Evolutionary conservation across 805 yeast species (phyloP).

Genomic region (Spathaspora gorwiae): DNA sequence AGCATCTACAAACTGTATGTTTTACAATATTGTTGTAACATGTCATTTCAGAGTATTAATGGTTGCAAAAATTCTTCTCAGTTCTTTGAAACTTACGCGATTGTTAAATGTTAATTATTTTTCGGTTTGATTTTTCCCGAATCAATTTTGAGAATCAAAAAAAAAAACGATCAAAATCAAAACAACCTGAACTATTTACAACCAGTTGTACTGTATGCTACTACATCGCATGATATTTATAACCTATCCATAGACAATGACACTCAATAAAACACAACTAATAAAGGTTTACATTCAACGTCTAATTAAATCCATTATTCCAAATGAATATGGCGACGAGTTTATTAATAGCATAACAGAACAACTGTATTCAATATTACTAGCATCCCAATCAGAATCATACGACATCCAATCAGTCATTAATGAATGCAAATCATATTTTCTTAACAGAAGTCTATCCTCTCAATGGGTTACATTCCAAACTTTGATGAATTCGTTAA

Average conservation of each 20-base stretch:
- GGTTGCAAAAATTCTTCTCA: too few relatives aligned
- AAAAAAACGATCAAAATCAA: too few relatives aligned
- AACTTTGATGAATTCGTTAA: conserved; percentile 23
- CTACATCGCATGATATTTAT: too few relatives aligned
- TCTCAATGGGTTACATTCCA: conserved; percentile 34
- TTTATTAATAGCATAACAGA: conserved; percentile 25
- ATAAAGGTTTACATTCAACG: conserved; percentile 29
- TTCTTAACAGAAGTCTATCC: conserved; percentile 21
- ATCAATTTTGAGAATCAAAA: too few relatives aligned
- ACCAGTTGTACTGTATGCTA: too few relatives aligned
- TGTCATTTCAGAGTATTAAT: too few relatives aligned
- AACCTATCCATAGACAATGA: conserved; percentile 11
- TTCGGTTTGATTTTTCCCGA: too few relatives aligned
- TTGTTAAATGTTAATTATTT: too few relatives aligned
- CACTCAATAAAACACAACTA: conserved; percentile 29
- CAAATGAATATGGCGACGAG: conserved; percentile 33
- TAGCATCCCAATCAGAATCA: background rate
- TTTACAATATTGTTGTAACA: too few relatives aligned
- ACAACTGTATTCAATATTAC: conserved; percentile 3
- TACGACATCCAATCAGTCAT: conserved; percentile 16
- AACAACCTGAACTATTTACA: too few relatives aligned
- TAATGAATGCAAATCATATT: conserved; percentile 18
- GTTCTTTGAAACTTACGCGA: too few relatives aligned
- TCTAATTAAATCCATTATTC: conserved; percentile 33
- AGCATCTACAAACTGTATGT: too few relatives aligned